A percentile compares a stretch with the other conserved stretches of the same genome.
phyloP scores from a whole-genome alignment of 2,329 filamentous ascomycete genomes.

The Curvularia eragrostidis region DNA sequence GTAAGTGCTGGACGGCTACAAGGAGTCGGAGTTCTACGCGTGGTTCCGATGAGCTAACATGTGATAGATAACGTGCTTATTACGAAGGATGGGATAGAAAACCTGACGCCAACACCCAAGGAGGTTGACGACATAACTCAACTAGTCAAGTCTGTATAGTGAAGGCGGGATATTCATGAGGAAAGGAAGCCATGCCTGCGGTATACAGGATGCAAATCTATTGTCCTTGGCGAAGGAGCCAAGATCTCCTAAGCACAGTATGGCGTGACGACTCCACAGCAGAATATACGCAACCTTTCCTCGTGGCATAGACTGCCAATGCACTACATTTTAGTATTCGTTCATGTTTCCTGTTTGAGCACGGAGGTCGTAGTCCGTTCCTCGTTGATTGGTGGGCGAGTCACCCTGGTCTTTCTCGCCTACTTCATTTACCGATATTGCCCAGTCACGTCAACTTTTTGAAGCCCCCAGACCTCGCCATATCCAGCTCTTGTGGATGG shows the following conservation, averaged over 20 bases:
- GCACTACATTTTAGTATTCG: not conserved
- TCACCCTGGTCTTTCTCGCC: constrained; percentile 6
- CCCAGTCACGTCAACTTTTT: constrained; percentile 4
- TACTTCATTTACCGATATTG: constrained; percentile 18
- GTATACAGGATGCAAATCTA: not conserved
- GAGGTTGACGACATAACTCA: constrained; percentile 70
- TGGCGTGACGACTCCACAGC: not conserved
- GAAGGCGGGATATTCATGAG: not conserved
- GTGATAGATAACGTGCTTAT: constrained; percentile 77
- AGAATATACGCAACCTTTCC: not conserved
- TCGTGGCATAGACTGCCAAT: not conserved
- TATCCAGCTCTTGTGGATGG: constrained; percentile 1
- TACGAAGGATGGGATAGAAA: constrained; percentile 78
- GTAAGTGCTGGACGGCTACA: constrained; percentile 19
- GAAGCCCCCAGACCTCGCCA: constrained; percentile 2
- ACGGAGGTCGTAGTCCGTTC: not conserved
- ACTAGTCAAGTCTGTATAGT: constrained; percentile 55
- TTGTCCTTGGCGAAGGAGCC: not conserved
- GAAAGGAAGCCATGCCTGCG: not conserved
- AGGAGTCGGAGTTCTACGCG: too few species aligned
- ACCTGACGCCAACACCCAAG: constrained; percentile 82
- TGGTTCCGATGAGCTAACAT: constrained; percentile 11
- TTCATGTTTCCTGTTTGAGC: not conserved
- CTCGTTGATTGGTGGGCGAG: constrained; percentile 11
- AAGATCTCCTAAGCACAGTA: not conserved